phyloP scores from a whole-genome alignment of 371 early-diverging fungal genomes.

The Smittium mucronatum region DNA sequence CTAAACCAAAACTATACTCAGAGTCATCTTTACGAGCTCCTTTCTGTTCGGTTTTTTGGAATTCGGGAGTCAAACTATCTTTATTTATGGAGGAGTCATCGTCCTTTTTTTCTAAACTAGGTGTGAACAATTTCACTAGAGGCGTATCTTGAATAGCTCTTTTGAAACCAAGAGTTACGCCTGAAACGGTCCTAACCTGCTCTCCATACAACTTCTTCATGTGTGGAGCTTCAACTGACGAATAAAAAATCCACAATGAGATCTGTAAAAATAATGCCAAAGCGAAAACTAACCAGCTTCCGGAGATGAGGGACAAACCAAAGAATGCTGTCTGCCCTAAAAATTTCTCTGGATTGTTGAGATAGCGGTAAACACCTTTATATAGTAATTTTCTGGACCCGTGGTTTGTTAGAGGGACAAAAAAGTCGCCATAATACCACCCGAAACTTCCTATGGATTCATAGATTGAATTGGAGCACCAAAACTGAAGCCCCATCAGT shows the following conservation, averaged over 20 bases:
- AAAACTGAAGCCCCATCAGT: slow-evolving; percentile 67
- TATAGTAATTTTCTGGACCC: slow-evolving; percentile 58
- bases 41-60: no score
- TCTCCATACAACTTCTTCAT: slow-evolving; percentile 71
- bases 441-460: slow-evolving; percentile 83
- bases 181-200: slow-evolving; percentile 60
- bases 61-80: no score
- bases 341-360: slow-evolving; percentile 83
- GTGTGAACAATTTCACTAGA: slow-evolving; percentile 19
- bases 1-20: not conserved
- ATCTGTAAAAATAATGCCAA: slow-evolving; percentile 71
- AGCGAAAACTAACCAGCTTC: slow-evolving; percentile 56
- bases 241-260: slow-evolving; percentile 59
- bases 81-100: no score
- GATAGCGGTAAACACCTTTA: slow-evolving; percentile 70
- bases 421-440: slow-evolving; percentile 52
- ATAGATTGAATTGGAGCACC: slow-evolving; percentile 72
- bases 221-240: slow-evolving; percentile 75
- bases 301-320: slow-evolving; percentile 74
- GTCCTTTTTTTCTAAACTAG: not conserved
- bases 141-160: slow-evolving; percentile 27
- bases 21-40: slow-evolving; percentile 9
- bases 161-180: slow-evolving; percentile 40
- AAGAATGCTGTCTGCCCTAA: slow-evolving; percentile 81
- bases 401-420: slow-evolving; percentile 25